Conservation (phyloP, 306 rosid species). For the Casuarina cunninghamiana region DNA sequence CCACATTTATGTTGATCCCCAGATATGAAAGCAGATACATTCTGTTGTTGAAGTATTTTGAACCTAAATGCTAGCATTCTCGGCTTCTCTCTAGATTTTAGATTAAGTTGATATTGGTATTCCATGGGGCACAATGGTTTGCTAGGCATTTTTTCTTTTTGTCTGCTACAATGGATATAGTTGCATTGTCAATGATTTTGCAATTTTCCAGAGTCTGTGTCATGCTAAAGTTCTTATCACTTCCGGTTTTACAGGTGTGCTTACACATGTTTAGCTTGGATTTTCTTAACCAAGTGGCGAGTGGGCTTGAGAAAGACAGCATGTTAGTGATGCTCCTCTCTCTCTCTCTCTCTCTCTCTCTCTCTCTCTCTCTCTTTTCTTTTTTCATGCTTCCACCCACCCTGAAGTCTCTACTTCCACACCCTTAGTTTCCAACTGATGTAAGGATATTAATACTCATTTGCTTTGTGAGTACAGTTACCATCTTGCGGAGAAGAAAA, state of each 20-base stretch:
- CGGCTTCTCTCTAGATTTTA: neutral
- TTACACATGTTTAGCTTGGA: constrained; percentile 95
- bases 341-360: constrained; percentile 26
- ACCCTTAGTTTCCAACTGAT: constrained; percentile 2
- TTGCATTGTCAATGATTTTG: constrained; percentile 2
- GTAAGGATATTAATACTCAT: constrained; percentile 23
- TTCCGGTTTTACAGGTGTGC: constrained; percentile 73
- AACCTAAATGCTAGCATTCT: neutral
- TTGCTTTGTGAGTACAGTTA: constrained; percentile 55
- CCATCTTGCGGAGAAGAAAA: constrained; percentile 96
- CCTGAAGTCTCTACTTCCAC: neutral
- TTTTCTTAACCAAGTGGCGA: constrained; percentile 96
- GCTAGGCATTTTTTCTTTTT: constrained; percentile 14
- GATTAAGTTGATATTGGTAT: neutral
- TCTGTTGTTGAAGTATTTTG: neutral
- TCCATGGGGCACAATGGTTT: neutral
- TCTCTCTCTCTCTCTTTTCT: constrained; percentile 12
- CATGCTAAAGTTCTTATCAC: constrained; percentile 24
- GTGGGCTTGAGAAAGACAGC: constrained; percentile 98
- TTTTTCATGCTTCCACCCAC: neutral
- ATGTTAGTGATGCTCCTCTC: constrained; percentile 47
- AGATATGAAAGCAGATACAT: neutral
- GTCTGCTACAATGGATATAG: neutral
- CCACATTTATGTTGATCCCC: too few relatives aligned
- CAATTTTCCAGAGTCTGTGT: neutral